Conservation (phyloP, 495 filamentous ascomycete species). For the Schizothecium vesticola region DNA sequence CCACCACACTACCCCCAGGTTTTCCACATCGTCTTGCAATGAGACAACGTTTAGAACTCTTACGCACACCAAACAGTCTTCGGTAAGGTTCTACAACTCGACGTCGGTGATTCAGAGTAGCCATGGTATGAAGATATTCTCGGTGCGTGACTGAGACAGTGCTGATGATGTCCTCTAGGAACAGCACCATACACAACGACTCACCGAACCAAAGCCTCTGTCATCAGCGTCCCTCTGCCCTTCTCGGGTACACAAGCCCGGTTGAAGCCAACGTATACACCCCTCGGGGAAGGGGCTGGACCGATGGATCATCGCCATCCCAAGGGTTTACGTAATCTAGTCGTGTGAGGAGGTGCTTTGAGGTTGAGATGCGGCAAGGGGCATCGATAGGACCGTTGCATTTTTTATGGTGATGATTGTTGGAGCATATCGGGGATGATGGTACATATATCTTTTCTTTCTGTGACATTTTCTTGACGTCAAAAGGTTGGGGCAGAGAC, state of each 20-base stretch:
- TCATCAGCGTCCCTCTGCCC: not conserved
- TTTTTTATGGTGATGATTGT: not conserved
- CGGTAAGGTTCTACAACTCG: conserved; percentile 1
- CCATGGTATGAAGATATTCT: not conserved
- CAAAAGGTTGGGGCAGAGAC: not conserved
- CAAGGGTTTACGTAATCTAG: not conserved
- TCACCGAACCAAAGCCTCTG: not conserved
- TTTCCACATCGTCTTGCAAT: conserved; percentile 15
- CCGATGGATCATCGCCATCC: conserved; percentile 25
- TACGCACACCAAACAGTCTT: not conserved
- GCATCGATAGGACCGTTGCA: not conserved
- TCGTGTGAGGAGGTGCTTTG: not conserved
- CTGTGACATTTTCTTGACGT: not conserved
- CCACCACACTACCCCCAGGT: not conserved
- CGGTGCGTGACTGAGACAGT: not conserved
- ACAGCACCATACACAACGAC: not conserved
- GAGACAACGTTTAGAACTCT: conserved; percentile 16
- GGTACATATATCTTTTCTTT: conserved; percentile 6
- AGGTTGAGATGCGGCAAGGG: not conserved
- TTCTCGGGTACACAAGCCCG: not conserved
- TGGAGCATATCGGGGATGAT: not conserved
- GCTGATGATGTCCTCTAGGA: not conserved
- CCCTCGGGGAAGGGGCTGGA: conserved; percentile 20
- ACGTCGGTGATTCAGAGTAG: conserved; percentile 6
- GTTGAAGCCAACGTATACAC: conserved; percentile 10